Evolutionary conservation across 768 basidiomycete genomes (phyloP).

Genomic region (Termitomyces sp.): DNA sequence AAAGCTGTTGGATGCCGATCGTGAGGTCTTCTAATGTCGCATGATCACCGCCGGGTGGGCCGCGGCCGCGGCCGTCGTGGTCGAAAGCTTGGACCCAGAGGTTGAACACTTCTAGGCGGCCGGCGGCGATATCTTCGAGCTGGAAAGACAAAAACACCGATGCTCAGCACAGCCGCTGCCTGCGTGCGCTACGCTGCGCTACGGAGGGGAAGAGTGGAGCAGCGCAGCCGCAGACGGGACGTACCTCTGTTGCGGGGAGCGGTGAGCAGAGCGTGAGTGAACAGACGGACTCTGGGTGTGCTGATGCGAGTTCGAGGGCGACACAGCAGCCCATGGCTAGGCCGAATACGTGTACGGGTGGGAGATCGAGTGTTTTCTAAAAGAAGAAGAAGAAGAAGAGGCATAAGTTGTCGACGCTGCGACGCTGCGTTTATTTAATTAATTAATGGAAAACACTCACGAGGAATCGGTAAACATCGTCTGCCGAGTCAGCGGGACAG

Average conservation of each 20-base stretch:
- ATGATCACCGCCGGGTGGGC: conserved; percentile 6
- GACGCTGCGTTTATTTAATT: background rate
- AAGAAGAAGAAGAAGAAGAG: background rate
- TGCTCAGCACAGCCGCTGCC: too few relatives aligned
- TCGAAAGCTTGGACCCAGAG: conserved; percentile 21
- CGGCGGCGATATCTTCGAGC: conserved; percentile 20
- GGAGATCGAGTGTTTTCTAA: conserved; percentile 25
- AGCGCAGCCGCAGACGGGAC: background rate
- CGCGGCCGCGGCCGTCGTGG: conserved; percentile 13
- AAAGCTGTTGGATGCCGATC: conserved; percentile 19
- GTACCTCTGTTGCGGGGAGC: conserved; percentile 23
- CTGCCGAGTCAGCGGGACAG: conserved; percentile 22
- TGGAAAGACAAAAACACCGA: background rate
- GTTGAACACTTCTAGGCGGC: conserved; percentile 17
- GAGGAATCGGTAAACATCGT: conserved; percentile 25
- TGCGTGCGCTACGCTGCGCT: too few relatives aligned
- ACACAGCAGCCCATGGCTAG: conserved; percentile 24
- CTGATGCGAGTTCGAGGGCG: conserved; percentile 22
- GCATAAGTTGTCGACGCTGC: background rate
- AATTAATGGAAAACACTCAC: conserved; percentile 15
- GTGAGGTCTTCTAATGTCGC: conserved; percentile 15
- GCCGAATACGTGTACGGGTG: conserved; percentile 26
- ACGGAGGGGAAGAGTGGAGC: too few relatives aligned
- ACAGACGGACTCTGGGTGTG: conserved; percentile 20
- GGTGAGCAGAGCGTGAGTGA: conserved; percentile 26